Base-by-base conservation (phyloP, 257 asterid genomes). In the Przewalskia tangutica region DNA sequence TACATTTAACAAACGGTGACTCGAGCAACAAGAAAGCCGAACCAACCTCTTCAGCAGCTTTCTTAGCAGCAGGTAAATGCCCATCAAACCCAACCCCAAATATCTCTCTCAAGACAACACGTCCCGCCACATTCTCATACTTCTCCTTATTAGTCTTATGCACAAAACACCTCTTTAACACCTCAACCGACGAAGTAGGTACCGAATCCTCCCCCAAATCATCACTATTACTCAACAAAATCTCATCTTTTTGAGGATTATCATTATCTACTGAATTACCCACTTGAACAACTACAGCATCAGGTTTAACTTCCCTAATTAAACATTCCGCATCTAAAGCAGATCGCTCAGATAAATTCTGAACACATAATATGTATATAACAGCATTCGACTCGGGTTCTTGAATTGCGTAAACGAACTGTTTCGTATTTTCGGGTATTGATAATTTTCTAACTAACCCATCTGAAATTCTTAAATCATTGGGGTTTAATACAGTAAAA, bases 201-300 rank as follows among this genome's bases (percentile, higher is more conserved):
- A 95, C 90, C 4, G 79, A 65, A 59, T 84, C 82, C 73, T 86
- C 87, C 58, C 60, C n/a, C 4, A 20, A 62, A 63, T 54, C 51
- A 23, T 77, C 46, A 34, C 67, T 40, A 51, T 81, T 73, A 34
- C 36, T 59, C 53, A 81, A 81, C 65, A 75, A 85, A 40, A 38
- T 36, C 11, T 77, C 89, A 56, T 83, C 86, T 54, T 84, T 84
- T 48, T 12, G 27, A 64, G 84, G 40, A 38, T 79, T 91, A 81
- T 80, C 65, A 38, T 81, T 91, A 81, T 80, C 65, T 76, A 79
- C 78, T n/a, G 77, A 71, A 8, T 83, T 88, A 13, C 93, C 92
- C 44, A 92, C 91, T 81, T 95, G 99, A 50, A 90, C 96, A n/a
- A 93, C 90, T 54, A 95, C 99, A 5, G 99, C 98, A 38, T 95